These are phyloP conservation scores for Thalassiosira mediterranea DNA, from an alignment of 352 stramenopile genomes.

Conservation along the genomic window DNA sequence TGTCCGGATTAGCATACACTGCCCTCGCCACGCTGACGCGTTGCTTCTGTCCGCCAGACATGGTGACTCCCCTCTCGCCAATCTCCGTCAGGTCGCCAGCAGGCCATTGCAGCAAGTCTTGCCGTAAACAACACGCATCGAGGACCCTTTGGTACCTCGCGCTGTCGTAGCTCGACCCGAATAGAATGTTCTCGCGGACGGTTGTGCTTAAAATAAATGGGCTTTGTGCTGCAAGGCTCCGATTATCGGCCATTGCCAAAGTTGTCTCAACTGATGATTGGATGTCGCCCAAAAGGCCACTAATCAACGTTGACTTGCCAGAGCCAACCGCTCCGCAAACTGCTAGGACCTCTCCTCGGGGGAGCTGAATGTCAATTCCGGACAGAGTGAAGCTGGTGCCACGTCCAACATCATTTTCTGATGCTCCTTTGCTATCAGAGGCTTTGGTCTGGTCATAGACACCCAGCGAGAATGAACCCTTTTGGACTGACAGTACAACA, in stretches of 20 bases:
- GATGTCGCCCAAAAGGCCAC: constrained; percentile 62
- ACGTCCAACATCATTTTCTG: constrained; percentile 4
- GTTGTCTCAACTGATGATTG: constrained; percentile 12
- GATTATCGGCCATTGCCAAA: constrained; percentile 19
- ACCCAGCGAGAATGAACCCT: constrained; percentile 43
- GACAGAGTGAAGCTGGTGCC: constrained; percentile 28
- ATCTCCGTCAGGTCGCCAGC: constrained; percentile 66
- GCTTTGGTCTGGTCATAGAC: background rate
- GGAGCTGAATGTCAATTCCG: constrained; percentile 18
- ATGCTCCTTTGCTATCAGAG: background rate
- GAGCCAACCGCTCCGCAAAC: constrained; percentile 38
- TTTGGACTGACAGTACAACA: constrained; percentile 29
- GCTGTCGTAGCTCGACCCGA: constrained; percentile 56
- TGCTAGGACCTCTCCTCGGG: constrained; percentile 22
- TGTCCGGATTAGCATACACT: constrained; percentile 42
- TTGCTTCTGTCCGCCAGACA: constrained; percentile 68
- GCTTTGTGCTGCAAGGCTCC: constrained; percentile 54
- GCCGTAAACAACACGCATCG: constrained; percentile 51
- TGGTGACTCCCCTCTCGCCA: constrained; percentile 68
- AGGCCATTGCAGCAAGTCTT: constrained; percentile 55
- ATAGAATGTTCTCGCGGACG: constrained; percentile 78
- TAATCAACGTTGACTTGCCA: constrained; percentile 70
- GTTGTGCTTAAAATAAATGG: constrained; percentile 77
- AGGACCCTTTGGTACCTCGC: constrained; percentile 59
- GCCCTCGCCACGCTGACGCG: constrained; percentile 57